A percentile compares a stretch with the other conserved stretches of the same genome.
Conservation (phyloP, 2,329 filamentous ascomycete species). For the Ploettnerulaceae sp. region DNA sequence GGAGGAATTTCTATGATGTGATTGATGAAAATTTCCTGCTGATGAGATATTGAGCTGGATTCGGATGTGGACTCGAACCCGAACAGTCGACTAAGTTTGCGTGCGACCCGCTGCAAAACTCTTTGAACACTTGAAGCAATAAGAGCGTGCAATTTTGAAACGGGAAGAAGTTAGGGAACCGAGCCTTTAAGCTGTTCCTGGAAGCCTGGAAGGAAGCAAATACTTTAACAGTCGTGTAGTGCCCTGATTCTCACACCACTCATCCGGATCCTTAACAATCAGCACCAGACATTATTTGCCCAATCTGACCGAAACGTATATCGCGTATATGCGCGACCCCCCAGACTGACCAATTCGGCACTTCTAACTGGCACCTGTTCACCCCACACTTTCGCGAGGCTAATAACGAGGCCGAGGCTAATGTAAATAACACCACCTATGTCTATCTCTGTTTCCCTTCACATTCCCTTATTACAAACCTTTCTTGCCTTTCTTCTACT, state of each 20-base stretch:
- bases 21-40: no score
- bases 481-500: not conserved
- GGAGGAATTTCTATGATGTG: not conserved
- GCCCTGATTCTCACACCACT: not conserved
- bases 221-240: no score
- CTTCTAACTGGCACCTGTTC: constrained; percentile 3
- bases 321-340: not conserved
- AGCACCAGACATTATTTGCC: not conserved
- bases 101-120: not conserved
- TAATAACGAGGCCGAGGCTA: constrained; percentile 21
- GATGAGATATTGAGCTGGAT: not conserved
- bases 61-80: not conserved
- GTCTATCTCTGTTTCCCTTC: not conserved
- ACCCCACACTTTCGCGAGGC: constrained; percentile 13
- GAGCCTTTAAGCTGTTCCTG: no score
- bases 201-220: no score
- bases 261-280: not conserved
- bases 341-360: constrained; percentile 8
- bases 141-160: no score
- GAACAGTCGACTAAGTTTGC: not conserved
- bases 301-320: not conserved
- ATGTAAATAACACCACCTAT: constrained; percentile 17
- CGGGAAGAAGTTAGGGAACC: no score
- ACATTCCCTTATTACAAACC: not conserved
- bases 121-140: not conserved